Conservation (phyloP, 2,329 filamentous ascomycete species). For the Phaeosphaeriaceae sp. region DNA sequence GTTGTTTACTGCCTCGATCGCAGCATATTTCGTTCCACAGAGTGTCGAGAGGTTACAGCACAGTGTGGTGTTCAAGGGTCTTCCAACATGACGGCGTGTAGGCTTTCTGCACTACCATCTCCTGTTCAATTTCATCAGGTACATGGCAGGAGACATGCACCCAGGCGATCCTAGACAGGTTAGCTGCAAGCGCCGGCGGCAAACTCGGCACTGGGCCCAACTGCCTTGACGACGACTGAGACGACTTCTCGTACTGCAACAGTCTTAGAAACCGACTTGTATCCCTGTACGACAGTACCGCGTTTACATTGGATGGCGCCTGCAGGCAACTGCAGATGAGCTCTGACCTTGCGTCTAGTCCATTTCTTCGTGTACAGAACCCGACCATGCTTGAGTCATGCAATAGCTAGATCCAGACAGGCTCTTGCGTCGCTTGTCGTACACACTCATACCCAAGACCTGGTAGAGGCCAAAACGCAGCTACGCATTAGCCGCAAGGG, state of each 20-base stretch:
- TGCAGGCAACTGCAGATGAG: background rate
- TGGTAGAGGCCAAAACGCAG: background rate
- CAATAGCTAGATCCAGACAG: background rate
- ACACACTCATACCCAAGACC: background rate
- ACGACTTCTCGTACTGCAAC: background rate
- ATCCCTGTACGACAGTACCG: background rate
- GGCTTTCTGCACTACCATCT: background rate
- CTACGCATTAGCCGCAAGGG: background rate
- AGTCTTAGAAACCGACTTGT: background rate
- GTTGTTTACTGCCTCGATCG: background rate
- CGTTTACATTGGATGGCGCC: background rate
- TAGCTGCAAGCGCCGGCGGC: background rate
- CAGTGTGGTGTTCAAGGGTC: background rate
- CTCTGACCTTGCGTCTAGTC: background rate
- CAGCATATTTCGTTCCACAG: background rate
- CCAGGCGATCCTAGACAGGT: background rate
- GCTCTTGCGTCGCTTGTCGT: background rate
- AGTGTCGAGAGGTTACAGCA: background rate
- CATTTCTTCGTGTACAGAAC: background rate
- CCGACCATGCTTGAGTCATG: background rate
- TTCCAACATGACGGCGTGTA: background rate
- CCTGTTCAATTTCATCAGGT: background rate
- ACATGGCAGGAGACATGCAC: background rate
- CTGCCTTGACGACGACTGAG: background rate
- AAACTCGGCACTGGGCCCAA: background rate